Conservation (phyloP, 129 eudicot species). For the Pittosporum tobira region DNA sequence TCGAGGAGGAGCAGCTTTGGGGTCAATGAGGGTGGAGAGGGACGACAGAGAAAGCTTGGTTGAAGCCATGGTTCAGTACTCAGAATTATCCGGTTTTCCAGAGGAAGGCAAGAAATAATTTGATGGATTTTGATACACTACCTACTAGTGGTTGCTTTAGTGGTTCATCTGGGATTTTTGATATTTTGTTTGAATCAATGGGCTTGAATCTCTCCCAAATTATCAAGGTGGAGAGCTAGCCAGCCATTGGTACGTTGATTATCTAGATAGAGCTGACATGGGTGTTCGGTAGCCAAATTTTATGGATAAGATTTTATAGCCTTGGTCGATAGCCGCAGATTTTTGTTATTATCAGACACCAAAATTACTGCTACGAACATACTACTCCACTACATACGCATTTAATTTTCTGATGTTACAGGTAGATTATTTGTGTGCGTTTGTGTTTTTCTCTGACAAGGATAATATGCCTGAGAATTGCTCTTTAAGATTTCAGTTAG, state of each 20-base stretch:
- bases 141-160: too few species aligned
- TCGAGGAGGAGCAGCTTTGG: slow-evolving; percentile 37
- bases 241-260: slow-evolving; percentile 37
- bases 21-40: slow-evolving; percentile 33
- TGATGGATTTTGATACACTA: background rate
- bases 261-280: slow-evolving; percentile 71
- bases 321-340: slow-evolving; percentile 1
- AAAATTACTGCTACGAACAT: too few species aligned
- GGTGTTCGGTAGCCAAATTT: slow-evolving; percentile 40
- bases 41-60: slow-evolving; percentile 40
- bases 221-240: slow-evolving; percentile 16
- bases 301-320: slow-evolving; percentile 13
- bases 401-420: too few species aligned
- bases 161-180: too few species aligned
- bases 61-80: slow-evolving; percentile 32
- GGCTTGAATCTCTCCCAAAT: background rate
- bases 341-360: too few species aligned
- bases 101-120: background rate
- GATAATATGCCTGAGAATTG: too few species aligned
- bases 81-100: too few species aligned
- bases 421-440: too few species aligned
- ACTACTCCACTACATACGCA: too few species aligned
- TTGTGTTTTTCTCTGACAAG: too few species aligned
- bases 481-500: too few species aligned
- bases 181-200: too few species aligned